Conservation (phyloP, 2,329 filamentous ascomycete species). For the Trichoderma afroharzianum region DNA sequence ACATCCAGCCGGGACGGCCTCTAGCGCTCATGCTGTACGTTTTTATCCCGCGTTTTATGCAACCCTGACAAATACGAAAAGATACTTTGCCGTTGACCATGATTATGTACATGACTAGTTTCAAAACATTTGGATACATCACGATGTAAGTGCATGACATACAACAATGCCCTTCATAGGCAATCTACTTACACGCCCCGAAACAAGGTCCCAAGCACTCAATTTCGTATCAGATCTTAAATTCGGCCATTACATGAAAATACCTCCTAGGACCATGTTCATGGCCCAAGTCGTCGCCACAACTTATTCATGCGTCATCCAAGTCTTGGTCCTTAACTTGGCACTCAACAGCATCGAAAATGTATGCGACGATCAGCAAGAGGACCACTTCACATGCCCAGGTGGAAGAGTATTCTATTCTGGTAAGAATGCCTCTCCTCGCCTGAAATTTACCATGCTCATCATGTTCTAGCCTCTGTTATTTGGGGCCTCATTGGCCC, state of each 20-base stretch:
- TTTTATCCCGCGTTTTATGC: background rate
- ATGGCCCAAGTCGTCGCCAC: conserved; percentile 63
- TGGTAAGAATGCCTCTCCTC: conserved; percentile 33
- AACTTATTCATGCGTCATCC: conserved; percentile 62
- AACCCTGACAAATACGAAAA: background rate
- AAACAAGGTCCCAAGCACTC: conserved; percentile 55
- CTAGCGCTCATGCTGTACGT: conserved; percentile 68
- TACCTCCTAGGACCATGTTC: conserved; percentile 65
- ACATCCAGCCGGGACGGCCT: conserved; percentile 69
- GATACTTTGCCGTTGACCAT: background rate
- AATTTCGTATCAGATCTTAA: conserved; percentile 65
- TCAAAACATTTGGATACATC: conserved; percentile 61
- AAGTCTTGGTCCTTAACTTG: conserved; percentile 61
- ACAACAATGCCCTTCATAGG: background rate
- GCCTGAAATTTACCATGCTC: background rate
- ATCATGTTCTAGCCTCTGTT: conserved; percentile 47
- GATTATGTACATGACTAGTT: conserved; percentile 35
- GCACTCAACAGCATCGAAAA: conserved; percentile 58
- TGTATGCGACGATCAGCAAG: conserved; percentile 57
- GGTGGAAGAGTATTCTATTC: conserved; percentile 63
- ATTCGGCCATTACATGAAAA: conserved; percentile 71
- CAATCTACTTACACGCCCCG: background rate
- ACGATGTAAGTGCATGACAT: conserved; percentile 43
- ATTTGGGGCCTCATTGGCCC: conserved; percentile 67
- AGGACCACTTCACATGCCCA: conserved; percentile 60